A percentile compares a stretch with the other conserved stretches of the same genome.
Conservation (phyloP, 805 yeast species). For the Metschnikowia cubensis region DNA sequence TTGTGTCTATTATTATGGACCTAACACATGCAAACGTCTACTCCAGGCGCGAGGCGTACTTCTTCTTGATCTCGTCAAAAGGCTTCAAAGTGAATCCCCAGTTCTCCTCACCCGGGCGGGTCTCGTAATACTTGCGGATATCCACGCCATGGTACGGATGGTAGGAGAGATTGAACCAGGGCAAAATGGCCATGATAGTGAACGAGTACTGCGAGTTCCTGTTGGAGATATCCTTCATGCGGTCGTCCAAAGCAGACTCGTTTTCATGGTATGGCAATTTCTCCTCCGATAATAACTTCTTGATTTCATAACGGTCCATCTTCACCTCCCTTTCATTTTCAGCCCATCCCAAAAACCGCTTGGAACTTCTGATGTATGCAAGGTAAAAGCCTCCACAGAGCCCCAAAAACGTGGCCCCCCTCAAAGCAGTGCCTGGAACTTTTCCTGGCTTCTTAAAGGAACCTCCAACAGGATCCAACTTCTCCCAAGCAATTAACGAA, state of each 20-base stretch:
- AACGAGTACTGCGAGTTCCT: constrained; percentile 75
- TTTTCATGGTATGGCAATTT: constrained; percentile 66
- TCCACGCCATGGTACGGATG: constrained; percentile 84
- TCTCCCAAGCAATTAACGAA: constrained; percentile 40
- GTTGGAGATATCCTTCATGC: constrained; percentile 70
- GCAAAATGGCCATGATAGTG: constrained; percentile 55
- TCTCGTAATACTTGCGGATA: constrained; percentile 40
- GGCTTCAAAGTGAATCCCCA: constrained; percentile 55
- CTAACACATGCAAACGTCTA: too few species aligned
- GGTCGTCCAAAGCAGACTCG: constrained; percentile 49
- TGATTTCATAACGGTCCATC: constrained; percentile 71
- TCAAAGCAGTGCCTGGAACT: constrained; percentile 52
- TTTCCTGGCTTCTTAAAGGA: constrained; percentile 43
- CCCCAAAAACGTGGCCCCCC: constrained; percentile 63
- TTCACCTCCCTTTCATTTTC: constrained; percentile 70
- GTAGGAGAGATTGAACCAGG: constrained; percentile 77
- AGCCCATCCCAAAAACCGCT: constrained; percentile 72
- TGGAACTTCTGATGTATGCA: constrained; percentile 63
- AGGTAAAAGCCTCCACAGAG: constrained; percentile 67
- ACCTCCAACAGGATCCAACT: constrained; percentile 40
- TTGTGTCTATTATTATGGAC: too few species aligned
- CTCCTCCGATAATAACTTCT: constrained; percentile 59
- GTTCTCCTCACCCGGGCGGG: constrained; percentile 54
- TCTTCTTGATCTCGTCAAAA: constrained; percentile 43
- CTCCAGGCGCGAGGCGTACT: constrained; percentile 13